Evolutionary conservation across 1,139 yeast genomes (phyloP).

Genomic region (Yamadazyma diospyri): DNA sequence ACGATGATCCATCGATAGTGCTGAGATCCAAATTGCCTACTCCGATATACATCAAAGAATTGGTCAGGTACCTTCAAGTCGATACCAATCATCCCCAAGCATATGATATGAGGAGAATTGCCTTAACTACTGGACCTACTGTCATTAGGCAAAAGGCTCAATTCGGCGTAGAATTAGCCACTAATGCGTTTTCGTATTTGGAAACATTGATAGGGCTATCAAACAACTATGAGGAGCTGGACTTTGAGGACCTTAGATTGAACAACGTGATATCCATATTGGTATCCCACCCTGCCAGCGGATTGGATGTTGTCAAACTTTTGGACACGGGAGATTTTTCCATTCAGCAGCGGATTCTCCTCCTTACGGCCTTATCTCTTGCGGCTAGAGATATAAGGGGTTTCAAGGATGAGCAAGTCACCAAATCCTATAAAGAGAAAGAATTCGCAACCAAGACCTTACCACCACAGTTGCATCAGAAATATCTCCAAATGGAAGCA

Average conservation of each 20-base stretch:
- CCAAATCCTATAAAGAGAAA: conserved; percentile 29
- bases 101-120: conserved; percentile 49
- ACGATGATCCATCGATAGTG: conserved; percentile 48
- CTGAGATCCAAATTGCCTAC: conserved; percentile 33
- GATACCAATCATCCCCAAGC: conserved; percentile 45
- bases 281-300: conserved; percentile 41
- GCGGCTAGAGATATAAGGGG: conserved; percentile 63
- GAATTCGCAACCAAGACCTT: conserved; percentile 41
- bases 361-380: conserved; percentile 53
- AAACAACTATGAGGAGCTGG: conserved; percentile 45
- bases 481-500: conserved; percentile 21
- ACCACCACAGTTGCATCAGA: conserved; percentile 45
- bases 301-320: conserved; percentile 36
- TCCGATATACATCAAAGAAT: conserved; percentile 62
- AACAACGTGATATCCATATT: conserved; percentile 52
- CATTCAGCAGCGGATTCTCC: conserved; percentile 54
- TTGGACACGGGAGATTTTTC: conserved; percentile 63
- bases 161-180: conserved; percentile 53
- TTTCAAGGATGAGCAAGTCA: conserved; percentile 41
- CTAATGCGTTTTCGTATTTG: conserved; percentile 46
- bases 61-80: conserved; percentile 49
- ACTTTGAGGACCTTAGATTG: conserved; percentile 50
- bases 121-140: conserved; percentile 51
- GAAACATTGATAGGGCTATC: conserved; percentile 43
- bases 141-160: conserved; percentile 51